These are phyloP conservation scores for Tirmania nivea DNA, from an alignment of 495 filamentous ascomycete species.

Conservation along the genomic window DNA sequence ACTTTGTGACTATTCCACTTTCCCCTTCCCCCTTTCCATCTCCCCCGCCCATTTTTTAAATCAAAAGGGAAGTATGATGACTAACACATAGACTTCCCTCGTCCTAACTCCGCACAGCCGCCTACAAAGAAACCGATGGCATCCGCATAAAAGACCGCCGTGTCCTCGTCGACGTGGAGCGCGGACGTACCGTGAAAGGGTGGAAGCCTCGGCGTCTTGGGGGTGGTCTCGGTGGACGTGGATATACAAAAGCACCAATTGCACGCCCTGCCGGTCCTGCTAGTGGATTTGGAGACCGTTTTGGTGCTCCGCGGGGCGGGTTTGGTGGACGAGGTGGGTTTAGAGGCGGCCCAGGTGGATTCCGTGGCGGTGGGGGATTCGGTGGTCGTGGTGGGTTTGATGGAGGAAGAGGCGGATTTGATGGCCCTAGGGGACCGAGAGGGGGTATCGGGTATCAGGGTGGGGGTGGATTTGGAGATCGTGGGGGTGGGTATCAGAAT, in stretches of 20 bases:
- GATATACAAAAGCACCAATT: constrained; percentile 51
- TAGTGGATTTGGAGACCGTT: constrained; percentile 24
- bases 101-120: constrained; percentile 27
- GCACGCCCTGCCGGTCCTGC: constrained; percentile 49
- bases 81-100: constrained; percentile 13
- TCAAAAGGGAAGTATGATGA: constrained; percentile 10
- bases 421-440: constrained; percentile 22
- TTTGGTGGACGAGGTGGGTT: constrained; percentile 29
- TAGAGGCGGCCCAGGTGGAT: constrained; percentile 38
- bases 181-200: constrained; percentile 79
- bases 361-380: constrained; percentile 30
- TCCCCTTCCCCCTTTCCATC: background rate
- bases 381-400: constrained; percentile 25
- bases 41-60: background rate
- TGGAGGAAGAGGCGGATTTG: constrained; percentile 26
- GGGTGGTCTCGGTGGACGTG: constrained; percentile 76
- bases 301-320: constrained; percentile 30
- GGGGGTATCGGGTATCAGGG: constrained; percentile 19
- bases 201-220: constrained; percentile 88
- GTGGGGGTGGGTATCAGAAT: constrained; percentile 22
- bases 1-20: background rate
- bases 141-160: constrained; percentile 79
- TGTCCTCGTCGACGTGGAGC: constrained; percentile 87
- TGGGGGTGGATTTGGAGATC: constrained; percentile 13
- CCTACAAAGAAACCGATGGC: constrained; percentile 74